Evolutionary conservation across 2,329 filamentous ascomycete genomes (phyloP).

Genomic region (Penicillium sp.): DNA sequence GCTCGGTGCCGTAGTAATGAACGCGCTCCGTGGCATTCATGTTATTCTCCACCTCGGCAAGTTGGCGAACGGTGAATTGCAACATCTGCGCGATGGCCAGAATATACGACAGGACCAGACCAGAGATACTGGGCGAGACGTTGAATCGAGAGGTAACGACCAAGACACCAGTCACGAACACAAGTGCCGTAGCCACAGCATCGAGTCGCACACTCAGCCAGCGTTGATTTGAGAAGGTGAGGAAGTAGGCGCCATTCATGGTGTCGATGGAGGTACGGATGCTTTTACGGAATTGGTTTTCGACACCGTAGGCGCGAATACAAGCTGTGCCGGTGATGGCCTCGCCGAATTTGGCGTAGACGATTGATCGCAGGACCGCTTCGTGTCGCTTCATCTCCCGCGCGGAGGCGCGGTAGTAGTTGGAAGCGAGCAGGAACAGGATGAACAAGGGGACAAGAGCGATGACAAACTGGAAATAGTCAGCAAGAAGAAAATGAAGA

Average conservation of each 20-base stretch:
- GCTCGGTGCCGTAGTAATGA: constrained; percentile 80
- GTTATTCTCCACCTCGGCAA: constrained; percentile 94
- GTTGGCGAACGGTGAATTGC: constrained; percentile 89
- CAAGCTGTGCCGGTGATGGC: constrained; percentile 74
- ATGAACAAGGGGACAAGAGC: constrained; percentile 70
- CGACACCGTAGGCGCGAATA: constrained; percentile 85
- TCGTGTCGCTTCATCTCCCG: constrained; percentile 95
- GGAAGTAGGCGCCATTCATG: constrained; percentile 92
- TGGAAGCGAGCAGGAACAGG: constrained; percentile 77
- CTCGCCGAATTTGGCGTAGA: constrained; percentile 91
- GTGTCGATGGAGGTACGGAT: constrained; percentile 76
- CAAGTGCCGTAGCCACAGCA: constrained; percentile 76
- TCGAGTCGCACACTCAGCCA: constrained; percentile 89
- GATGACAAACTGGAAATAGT: constrained; percentile 60
- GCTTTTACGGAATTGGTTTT: constrained; percentile 70
- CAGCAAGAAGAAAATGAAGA: neutral
- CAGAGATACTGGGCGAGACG: constrained; percentile 80
- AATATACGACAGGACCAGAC: constrained; percentile 90
- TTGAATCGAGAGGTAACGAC: constrained; percentile 89
- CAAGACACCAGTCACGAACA: constrained; percentile 85
- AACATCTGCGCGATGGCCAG: constrained; percentile 92
- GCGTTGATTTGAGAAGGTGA: constrained; percentile 93
- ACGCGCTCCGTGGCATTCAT: constrained; percentile 97
- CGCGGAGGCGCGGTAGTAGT: constrained; percentile 87
- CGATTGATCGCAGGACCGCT: constrained; percentile 78